Percentiles rank a stretch among this genome's conserved stretches.
Conservation (phyloP, 2,329 filamentous ascomycete species). For the Ophiostoma sp. region DNA sequence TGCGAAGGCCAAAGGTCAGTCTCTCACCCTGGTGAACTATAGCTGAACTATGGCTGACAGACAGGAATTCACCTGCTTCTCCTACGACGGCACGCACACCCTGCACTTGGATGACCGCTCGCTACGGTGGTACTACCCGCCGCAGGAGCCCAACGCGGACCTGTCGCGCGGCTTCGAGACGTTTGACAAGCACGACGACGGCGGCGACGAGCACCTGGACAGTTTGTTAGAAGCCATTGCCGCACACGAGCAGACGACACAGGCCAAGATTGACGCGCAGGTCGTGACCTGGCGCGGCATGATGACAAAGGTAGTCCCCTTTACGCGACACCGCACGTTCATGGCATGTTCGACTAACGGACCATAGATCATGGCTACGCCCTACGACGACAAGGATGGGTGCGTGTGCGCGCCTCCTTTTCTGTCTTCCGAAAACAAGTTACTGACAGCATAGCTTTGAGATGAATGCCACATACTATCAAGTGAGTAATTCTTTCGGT, state of each 20-base stretch:
- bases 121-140: conserved; percentile 82
- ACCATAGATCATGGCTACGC: conserved; percentile 66
- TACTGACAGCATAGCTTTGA: conserved; percentile 58
- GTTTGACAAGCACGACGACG: conserved; percentile 77
- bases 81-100: conserved; percentile 77
- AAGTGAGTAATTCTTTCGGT: conserved; percentile 49
- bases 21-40: background rate
- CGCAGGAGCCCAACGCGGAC: conserved; percentile 59
- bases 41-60: background rate
- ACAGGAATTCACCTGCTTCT: conserved; percentile 88
- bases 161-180: conserved; percentile 74
- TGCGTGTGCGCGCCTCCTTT: conserved; percentile 36
- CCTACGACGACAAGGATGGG: conserved; percentile 77
- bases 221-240: conserved; percentile 72
- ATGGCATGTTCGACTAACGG: too few species aligned
- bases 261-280: conserved; percentile 65
- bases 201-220: conserved; percentile 79
- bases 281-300: conserved; percentile 93
- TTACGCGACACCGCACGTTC: too few species aligned
- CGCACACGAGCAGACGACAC: conserved; percentile 63
- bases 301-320: conserved; percentile 68
- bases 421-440: background rate
- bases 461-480: conserved; percentile 90
- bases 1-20: conserved; percentile 66
- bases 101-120: conserved; percentile 73